Percentiles rank a stretch among this genome's conserved stretches.
Evolutionary conservation across 2,329 filamentous ascomycete species (phyloP).

Genomic region (Aspergillus transmontanensis): DNA sequence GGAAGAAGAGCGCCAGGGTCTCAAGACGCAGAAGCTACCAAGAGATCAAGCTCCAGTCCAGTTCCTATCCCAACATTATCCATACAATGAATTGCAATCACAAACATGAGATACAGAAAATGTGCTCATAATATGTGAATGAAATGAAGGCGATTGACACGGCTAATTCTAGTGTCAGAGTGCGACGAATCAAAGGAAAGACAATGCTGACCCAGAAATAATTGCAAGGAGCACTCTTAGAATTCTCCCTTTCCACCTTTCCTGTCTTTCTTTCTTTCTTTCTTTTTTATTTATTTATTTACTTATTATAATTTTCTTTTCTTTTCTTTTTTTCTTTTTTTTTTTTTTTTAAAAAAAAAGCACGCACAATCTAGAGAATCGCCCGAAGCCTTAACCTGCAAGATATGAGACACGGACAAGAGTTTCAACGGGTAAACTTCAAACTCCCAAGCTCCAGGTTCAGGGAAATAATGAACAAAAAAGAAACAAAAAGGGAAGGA

Average conservation of each 20-base stretch:
- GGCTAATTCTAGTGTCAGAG: background rate
- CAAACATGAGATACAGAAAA: background rate
- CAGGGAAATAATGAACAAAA: background rate
- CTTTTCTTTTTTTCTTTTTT: no score
- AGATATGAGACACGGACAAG: background rate
- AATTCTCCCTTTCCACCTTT: background rate
- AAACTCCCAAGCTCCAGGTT: background rate
- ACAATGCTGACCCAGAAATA: background rate
- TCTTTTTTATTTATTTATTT: background rate
- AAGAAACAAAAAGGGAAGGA: no score
- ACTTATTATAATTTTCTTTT: no score
- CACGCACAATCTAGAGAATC: background rate
- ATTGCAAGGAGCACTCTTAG: no score
- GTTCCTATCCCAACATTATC: background rate
- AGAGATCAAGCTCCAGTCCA: background rate
- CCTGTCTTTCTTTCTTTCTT: background rate
- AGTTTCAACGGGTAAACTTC: background rate
- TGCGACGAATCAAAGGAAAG: background rate
- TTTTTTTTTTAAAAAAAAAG: no score
- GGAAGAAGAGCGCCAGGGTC: background rate
- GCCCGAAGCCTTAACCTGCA: background rate
- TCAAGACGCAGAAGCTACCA: background rate
- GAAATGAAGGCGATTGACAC: background rate
- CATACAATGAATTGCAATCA: background rate
- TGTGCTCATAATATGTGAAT: background rate